A percentile compares a stretch with the other conserved stretches of the same genome.
phyloP scores from a whole-genome alignment of 768 basidiomycete genomes.

The Suillus bovinus region DNA sequence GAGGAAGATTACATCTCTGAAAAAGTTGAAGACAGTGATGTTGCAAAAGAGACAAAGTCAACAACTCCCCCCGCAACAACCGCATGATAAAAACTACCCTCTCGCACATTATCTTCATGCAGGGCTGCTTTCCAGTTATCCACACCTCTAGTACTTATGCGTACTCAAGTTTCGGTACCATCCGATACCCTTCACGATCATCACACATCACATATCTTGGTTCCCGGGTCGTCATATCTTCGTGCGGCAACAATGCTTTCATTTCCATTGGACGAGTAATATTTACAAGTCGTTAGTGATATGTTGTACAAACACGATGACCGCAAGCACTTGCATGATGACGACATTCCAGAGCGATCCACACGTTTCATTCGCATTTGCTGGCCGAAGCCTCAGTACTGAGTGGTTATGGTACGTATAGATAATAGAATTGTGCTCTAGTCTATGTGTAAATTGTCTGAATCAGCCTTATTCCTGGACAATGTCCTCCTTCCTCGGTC shows the following conservation, averaged over 20 bases:
- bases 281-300: background rate
- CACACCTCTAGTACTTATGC: background rate
- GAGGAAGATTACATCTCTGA: constrained; percentile 37
- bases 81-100: background rate
- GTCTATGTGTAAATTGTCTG: constrained; percentile 12
- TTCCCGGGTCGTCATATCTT: background rate
- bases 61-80: constrained; percentile 3
- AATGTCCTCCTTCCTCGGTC: constrained; percentile 95
- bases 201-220: background rate
- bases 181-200: constrained; percentile 4
- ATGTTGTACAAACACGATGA: background rate
- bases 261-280: background rate
- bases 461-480: constrained; percentile 60
- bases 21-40: constrained; percentile 22
- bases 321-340: background rate
- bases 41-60: constrained; percentile 9
- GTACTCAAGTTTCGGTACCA: background rate
- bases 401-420: background rate
- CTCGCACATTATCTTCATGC: background rate
- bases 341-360: background rate
- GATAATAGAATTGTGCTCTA: constrained; percentile 13
- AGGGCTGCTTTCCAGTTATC: background rate
- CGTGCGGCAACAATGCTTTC: background rate
- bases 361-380: background rate
- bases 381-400: background rate